These are phyloP conservation scores for Blastomyces percursus DNA, from an alignment of 2,329 filamentous ascomycete species.

Conservation along the genomic window DNA sequence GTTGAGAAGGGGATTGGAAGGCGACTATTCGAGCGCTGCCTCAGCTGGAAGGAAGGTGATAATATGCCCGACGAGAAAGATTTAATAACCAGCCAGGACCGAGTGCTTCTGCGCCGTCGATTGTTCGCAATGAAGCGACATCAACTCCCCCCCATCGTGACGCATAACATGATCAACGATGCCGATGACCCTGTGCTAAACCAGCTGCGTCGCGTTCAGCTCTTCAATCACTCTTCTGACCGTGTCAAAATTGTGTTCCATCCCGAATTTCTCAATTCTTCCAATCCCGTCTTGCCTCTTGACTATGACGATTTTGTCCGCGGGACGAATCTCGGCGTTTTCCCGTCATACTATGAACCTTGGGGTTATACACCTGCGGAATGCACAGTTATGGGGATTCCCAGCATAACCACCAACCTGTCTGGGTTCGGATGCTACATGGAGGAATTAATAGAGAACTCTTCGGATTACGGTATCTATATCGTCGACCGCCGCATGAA, in stretches of 20 bases:
- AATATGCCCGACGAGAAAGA: constrained; percentile 94
- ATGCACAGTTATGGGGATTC: constrained; percentile 98
- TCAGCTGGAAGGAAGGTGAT: constrained; percentile 92
- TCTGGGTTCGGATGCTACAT: constrained; percentile 99
- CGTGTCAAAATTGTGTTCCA: constrained; percentile 98
- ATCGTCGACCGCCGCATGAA: constrained; percentile 94
- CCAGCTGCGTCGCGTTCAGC: constrained; percentile 87
- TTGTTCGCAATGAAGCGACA: constrained; percentile 95
- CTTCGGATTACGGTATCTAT: constrained; percentile 96
- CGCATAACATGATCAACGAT: constrained; percentile 97
- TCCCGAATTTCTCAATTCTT: constrained; percentile 91
- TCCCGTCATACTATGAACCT: constrained; percentile 96
- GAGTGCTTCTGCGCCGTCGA: constrained; percentile 78
- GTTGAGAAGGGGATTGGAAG: constrained; percentile 89
- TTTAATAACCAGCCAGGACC: constrained; percentile 80
- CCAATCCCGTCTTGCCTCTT: constrained; percentile 86
- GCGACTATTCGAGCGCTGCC: constrained; percentile 84
- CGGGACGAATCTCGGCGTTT: constrained; percentile 89
- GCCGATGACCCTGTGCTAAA: constrained; percentile 86
- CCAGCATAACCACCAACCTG: constrained; percentile 94
- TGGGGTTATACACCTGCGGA: constrained; percentile 98
- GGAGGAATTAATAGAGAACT: constrained; percentile 98
- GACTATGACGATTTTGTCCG: constrained; percentile 99
- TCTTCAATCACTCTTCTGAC: constrained; percentile 92
- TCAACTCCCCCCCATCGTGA: constrained; percentile 85